Evolutionary conservation across 257 asterid species (phyloP).

Genomic region (Jaltomata sinuosa): DNA sequence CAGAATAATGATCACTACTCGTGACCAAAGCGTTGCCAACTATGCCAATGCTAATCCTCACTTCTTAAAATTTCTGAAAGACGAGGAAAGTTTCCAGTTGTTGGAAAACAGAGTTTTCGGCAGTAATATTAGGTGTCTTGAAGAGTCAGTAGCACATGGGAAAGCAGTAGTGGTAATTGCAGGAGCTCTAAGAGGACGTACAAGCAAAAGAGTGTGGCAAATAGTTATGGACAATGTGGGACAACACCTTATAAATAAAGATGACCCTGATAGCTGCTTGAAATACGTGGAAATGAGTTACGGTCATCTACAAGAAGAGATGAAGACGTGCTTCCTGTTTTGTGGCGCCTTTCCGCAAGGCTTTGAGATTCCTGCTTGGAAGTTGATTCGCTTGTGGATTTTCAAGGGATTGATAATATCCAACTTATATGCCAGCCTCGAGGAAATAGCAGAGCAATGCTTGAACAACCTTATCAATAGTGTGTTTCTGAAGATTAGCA

Average conservation of each 20-base stretch:
- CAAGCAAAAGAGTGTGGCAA: conserved; percentile 6
- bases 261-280: background rate
- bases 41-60: conserved; percentile 15
- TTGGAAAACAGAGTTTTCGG: conserved; percentile 27
- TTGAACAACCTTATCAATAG: conserved; percentile 26
- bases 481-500: no score
- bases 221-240: conserved; percentile 1
- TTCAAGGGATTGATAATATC: conserved; percentile 29
- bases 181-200: conserved; percentile 21
- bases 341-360: conserved; percentile 16
- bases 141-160: conserved; percentile 7
- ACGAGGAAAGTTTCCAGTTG: conserved; percentile 18
- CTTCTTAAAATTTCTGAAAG: conserved; percentile 12
- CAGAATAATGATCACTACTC: conserved; percentile 31
- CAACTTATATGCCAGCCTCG: conserved; percentile 3
- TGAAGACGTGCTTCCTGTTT: conserved; percentile 10
- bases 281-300: conserved; percentile 2
- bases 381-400: conserved; percentile 28
- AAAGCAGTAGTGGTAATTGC: conserved; percentile 27
- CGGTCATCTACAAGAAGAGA: background rate
- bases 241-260: background rate
- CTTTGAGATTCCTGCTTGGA: conserved; percentile 18
- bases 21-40: conserved; percentile 10
- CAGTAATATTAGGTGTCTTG: background rate
- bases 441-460: conserved; percentile 23